Evolutionary conservation across 768 basidiomycete species (phyloP), one percentile per base, ranked within the genome.

Genomic region (Ramaria sp.): DNA sequence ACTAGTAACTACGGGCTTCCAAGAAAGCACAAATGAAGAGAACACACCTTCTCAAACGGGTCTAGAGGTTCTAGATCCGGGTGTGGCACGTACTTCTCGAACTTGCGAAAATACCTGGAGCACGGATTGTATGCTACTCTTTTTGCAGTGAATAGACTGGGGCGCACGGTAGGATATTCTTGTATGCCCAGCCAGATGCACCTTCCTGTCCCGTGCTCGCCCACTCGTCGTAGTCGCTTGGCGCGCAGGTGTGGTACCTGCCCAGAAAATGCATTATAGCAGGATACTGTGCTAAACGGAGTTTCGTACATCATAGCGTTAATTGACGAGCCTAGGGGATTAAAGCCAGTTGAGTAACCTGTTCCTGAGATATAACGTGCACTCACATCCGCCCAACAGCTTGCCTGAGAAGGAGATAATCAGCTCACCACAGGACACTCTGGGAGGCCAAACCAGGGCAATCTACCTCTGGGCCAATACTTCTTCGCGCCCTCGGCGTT

Each of bases 331-430:
- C 82, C 81, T 83, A 43, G 33, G n/a, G 10, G 54, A 54, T 2
- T 39, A 15, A 10, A 27, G 27, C 27, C 27, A 17, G n/a, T 4
- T 51, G 37, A 42, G 34, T 33, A 24, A 45, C 22, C 34, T 37
- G 34, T 37, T 37, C 9, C 34, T 10, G 34, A 13, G 9, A 37
- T 37, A 22, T n/a, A 17, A 41, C 17, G 17, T n/a, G 20, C 10
- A 72, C 81, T 67, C 63, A 83, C 86, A 88, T 64, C 86, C 86
- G 27, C 86, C 86, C 7, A 89, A 74, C 64, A 88, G 71, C 63
- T 81, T 86, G 1, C 70, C 85, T 86, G 53, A 4, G 33, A 17
- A 37, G 11, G 17, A 9, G 13, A 13, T 13, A 3, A 37, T 37
- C 42, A n/a, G 42, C 42, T 41, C 7, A 41, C 27, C 5, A 27